Percentiles rank a stretch among this genome's conserved stretches.
Conservation (phyloP, 2,329 filamentous ascomycete genomes). For the Cryphonectria parasitica region DNA sequence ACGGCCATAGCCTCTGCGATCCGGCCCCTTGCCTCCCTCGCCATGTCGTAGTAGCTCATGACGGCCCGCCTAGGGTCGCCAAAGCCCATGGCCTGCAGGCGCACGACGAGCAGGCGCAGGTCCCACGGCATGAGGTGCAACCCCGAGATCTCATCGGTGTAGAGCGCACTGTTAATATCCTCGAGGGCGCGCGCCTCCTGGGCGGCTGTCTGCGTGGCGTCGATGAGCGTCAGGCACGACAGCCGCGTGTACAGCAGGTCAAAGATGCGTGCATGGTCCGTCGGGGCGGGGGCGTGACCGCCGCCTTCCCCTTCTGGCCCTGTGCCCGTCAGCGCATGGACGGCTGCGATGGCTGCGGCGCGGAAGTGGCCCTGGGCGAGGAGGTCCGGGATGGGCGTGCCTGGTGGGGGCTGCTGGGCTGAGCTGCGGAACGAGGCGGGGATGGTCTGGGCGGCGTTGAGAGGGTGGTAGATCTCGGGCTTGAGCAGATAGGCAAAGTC, state of each 20-base stretch:
- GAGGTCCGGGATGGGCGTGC: slow-evolving; percentile 69
- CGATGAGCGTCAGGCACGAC: slow-evolving; percentile 79
- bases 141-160: slow-evolving; percentile 56
- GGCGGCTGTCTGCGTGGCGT: slow-evolving; percentile 69
- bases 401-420: slow-evolving; percentile 63
- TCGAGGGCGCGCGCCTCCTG: slow-evolving; percentile 69
- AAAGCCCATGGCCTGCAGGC: slow-evolving; percentile 84
- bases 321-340: slow-evolving; percentile 61
- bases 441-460: slow-evolving; percentile 66
- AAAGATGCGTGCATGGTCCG: slow-evolving; percentile 71
- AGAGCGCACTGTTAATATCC: slow-evolving; percentile 62
- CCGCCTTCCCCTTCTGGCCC: slow-evolving; percentile 34
- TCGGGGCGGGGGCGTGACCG: slow-evolving; percentile 46
- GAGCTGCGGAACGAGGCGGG: slow-evolving; percentile 71
- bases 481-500: slow-evolving; percentile 82
- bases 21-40: slow-evolving; percentile 71
- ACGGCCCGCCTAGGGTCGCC: slow-evolving; percentile 82
- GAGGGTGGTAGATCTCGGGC: slow-evolving; percentile 80
- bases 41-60: slow-evolving; percentile 89
- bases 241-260: slow-evolving; percentile 79
- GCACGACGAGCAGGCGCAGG: slow-evolving; percentile 78
- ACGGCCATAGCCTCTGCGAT: slow-evolving; percentile 51
- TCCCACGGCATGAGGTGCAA: slow-evolving; percentile 83
- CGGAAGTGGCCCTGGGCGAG: slow-evolving; percentile 78
- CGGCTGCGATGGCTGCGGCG: slow-evolving; percentile 71